Evolutionary conservation across 192 early-diverging fungal species (phyloP).

Genomic region (Backusella sp.): DNA sequence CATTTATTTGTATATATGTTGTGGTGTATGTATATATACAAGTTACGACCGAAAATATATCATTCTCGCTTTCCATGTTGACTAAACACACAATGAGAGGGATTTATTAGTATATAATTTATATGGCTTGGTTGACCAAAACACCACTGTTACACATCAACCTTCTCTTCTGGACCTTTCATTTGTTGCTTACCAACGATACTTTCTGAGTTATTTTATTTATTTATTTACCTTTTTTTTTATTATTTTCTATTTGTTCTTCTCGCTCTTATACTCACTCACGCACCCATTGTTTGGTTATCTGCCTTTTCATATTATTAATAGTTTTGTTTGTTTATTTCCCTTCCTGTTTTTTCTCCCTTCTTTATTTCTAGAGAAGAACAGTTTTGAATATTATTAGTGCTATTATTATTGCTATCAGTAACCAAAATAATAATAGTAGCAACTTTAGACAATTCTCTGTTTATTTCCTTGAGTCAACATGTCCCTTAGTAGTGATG

Average conservation of each 20-base stretch:
- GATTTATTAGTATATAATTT: background rate
- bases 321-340: background rate
- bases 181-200: background rate
- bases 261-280: background rate
- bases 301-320: background rate
- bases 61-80: background rate
- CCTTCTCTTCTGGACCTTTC: background rate
- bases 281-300: background rate
- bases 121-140: background rate
- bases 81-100: background rate
- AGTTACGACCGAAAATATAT: background rate
- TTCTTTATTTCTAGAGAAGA: background rate
- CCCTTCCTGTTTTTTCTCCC: background rate
- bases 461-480: background rate
- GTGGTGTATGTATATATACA: background rate
- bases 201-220: constrained; percentile 4
- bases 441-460: background rate
- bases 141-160: background rate
- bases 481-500: constrained; percentile 15
- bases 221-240: background rate
- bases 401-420: background rate
- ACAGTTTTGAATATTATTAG: background rate
- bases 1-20: background rate
- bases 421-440: background rate
- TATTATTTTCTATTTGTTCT: background rate